Base-by-base conservation (phyloP, 306 rosid species). In the Acmispon strigosus region DNA sequence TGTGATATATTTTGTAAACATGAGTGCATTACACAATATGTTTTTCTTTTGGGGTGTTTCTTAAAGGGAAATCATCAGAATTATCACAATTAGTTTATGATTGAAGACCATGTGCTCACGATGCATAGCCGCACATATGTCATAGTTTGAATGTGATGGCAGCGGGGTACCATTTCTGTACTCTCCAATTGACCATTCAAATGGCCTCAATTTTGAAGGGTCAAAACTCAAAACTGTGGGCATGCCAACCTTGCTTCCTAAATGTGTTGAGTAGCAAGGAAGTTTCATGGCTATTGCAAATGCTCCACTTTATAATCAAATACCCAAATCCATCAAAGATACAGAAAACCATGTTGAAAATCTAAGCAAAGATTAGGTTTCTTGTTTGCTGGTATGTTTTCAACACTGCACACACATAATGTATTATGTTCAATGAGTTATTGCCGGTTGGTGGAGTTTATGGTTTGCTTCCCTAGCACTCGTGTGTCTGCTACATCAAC, bases 391-490 rank as follows among this genome's bases (percentile, higher is more conserved):
- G 54, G 10, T 13, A 9, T 72, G 62, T 29, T 70, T 60, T 43
- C 8, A 8, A 36, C 51, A 45, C 34, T 62, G 8, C n/a, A 19
- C 53, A 27, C 62, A 4, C 4, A 42, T 10, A 37, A 45, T 44
- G 34, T 58, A 65, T 44, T 17, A 34, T 64, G 78, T 76, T 74
- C 48, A 64, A 36, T 70, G 81, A 65, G 67, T 66, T 42, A 48
- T 39, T 79, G 84, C 76, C 81, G 81, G 81, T 64, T 66, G 81
- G 81, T 71, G 44, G 76, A 52, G 37, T 53, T 78, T 50, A 61
- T 36, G 27, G 55, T 64, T 63, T 50, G 68, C 71, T 54, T 68
- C 7, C 0, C 62, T 64, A 54, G 16, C 63, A 73, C 57, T 64
- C 51, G 69, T 20, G 65, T 65, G 76, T 69, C 62, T 83, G 69